Conservation (phyloP, 2,329 filamentous ascomycete genomes). For the Fonsecaea nubica region DNA sequence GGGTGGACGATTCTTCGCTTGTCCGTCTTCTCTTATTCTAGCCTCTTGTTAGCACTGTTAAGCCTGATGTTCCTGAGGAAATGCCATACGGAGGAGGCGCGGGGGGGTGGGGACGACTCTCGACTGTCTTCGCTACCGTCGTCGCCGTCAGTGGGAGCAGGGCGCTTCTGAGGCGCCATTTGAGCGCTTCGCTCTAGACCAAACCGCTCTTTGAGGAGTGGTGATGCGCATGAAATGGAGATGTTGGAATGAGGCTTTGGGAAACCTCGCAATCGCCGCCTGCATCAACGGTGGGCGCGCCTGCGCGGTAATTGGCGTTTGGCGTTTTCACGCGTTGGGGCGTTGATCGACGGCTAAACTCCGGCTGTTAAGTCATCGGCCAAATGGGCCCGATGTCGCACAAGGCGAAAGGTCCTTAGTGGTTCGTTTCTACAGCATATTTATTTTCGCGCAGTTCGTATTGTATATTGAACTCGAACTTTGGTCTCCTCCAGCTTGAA, state of each 20-base stretch:
- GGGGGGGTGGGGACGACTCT: constrained; percentile 21
- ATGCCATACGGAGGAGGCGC: constrained; percentile 21
- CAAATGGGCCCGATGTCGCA: constrained; percentile 5
- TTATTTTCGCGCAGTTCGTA: neutral
- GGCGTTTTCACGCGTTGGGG: neutral
- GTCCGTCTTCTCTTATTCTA: constrained; percentile 38
- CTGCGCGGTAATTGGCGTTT: neutral
- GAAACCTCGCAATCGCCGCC: neutral
- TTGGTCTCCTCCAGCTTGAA: neutral
- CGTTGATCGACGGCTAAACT: constrained; percentile 8
- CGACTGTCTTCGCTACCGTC: constrained; percentile 22
- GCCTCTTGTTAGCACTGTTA: constrained; percentile 10
- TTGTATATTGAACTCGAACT: neutral
- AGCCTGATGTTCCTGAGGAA: neutral
- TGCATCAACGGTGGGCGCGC: neutral
- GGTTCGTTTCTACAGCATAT: neutral
- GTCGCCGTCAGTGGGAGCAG: constrained; percentile 17
- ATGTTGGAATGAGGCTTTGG: neutral
- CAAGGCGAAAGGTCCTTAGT: neutral
- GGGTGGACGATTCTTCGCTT: constrained; percentile 33
- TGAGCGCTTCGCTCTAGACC: neutral
- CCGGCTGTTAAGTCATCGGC: constrained; percentile 9
- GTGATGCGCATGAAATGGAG: neutral
- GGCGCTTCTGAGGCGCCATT: constrained; percentile 29
- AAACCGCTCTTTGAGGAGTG: neutral